Conservation (phyloP, 1,284 basidiomycete genomes). For the Ganoderma leucocontextum region DNA sequence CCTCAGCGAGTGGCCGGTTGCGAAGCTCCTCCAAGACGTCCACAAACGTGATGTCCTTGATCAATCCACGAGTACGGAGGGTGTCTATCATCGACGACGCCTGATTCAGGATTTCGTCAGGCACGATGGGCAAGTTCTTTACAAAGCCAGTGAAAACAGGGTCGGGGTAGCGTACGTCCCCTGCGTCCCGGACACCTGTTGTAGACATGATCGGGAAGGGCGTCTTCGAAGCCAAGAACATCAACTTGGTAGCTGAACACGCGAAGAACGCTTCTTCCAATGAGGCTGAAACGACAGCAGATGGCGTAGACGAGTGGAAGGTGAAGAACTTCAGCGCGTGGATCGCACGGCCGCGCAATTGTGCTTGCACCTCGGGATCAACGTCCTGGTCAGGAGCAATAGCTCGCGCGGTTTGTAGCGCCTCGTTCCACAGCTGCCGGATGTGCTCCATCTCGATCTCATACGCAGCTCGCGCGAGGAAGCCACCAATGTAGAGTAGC, state of each 20-base stretch:
- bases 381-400: constrained; percentile 39
- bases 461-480: constrained; percentile 85
- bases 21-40: constrained; percentile 89
- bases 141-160: constrained; percentile 80
- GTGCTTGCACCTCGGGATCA: constrained; percentile 50
- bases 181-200: constrained; percentile 75
- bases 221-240: constrained; percentile 40
- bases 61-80: constrained; percentile 72
- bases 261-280: constrained; percentile 88
- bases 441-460: constrained; percentile 83
- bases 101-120: constrained; percentile 69
- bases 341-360: constrained; percentile 72
- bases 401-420: constrained; percentile 39
- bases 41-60: constrained; percentile 85
- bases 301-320: constrained; percentile 89
- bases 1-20: constrained; percentile 73
- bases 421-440: constrained; percentile 62
- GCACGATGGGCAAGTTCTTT: constrained; percentile 82
- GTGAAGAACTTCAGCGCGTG: constrained; percentile 93
- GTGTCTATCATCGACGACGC: constrained; percentile 72
- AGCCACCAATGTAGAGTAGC: constrained; percentile 84
- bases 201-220: constrained; percentile 83
- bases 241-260: constrained; percentile 49
- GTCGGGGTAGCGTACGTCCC: constrained; percentile 84
- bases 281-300: constrained; percentile 80